Conservation (phyloP, 2,329 filamentous ascomycete species). For the Allantophomopsis lycopodina region DNA sequence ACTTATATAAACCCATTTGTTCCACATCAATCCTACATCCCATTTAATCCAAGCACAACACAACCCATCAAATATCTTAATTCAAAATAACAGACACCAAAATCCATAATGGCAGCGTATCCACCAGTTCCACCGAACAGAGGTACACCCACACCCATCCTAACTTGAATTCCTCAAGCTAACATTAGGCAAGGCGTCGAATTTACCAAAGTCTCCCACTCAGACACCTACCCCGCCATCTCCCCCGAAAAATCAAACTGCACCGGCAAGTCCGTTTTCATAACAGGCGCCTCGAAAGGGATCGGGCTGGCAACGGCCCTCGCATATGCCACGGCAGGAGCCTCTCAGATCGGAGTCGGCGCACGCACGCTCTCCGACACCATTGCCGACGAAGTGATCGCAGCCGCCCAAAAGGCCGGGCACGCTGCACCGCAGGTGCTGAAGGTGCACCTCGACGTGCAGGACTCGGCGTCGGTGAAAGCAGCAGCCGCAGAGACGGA, state of each 20-base stretch:
- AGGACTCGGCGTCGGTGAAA: constrained; percentile 18
- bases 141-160: no score
- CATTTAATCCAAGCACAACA: no score
- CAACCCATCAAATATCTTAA: no score
- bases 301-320: constrained; percentile 46
- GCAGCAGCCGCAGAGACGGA: constrained; percentile 14
- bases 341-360: constrained; percentile 33
- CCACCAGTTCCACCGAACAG: no score
- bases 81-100: no score
- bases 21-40: no score
- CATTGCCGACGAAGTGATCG: constrained; percentile 18
- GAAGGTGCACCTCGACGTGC: constrained; percentile 24
- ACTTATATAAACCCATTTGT: no score
- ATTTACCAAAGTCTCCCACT: background rate
- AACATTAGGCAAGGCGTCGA: background rate
- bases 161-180: background rate
- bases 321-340: constrained; percentile 38
- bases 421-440: constrained; percentile 24
- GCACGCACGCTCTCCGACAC: constrained; percentile 30
- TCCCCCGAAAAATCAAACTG: constrained; percentile 8
- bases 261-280: constrained; percentile 27
- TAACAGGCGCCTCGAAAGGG: constrained; percentile 43
- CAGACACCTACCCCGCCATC: constrained; percentile 1
- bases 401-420: constrained; percentile 18
- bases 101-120: no score